Percentiles rank a stretch among this genome's conserved stretches.
phyloP scores from a whole-genome alignment of 805 yeast genomes.

The Scheffersomyces ergatensis region DNA sequence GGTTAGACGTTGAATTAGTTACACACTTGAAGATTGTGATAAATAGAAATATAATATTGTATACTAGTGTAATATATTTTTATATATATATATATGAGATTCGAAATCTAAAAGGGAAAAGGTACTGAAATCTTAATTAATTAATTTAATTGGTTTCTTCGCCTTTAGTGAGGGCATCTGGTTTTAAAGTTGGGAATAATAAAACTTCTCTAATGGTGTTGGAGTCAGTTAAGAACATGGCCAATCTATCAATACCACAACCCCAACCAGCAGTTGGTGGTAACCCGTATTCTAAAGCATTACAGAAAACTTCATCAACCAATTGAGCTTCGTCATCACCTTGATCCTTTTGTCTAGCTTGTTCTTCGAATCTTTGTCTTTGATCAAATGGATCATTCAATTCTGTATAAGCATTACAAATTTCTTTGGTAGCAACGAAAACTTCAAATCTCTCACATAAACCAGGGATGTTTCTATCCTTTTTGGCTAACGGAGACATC shows the following conservation, averaged over 20 bases:
- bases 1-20: conserved; percentile 10
- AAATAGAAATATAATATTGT: background rate
- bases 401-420: conserved; percentile 97
- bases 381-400: conserved; percentile 99
- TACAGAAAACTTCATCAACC: conserved; percentile 94
- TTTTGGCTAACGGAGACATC: conserved; percentile 99
- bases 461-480: conserved; percentile 89
- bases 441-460: conserved; percentile 98
- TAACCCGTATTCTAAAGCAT: conserved; percentile 95
- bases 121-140: too few species aligned
- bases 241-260: conserved; percentile 96
- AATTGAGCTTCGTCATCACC: conserved; percentile 99
- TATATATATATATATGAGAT: background rate
- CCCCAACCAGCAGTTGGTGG: conserved; percentile 99
- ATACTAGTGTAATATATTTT: background rate
- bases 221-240: conserved; percentile 96
- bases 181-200: conserved; percentile 98
- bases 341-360: conserved; percentile 96
- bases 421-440: conserved; percentile 97
- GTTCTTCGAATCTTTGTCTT: conserved; percentile 96
- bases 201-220: conserved; percentile 97
- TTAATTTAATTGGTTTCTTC: conserved; percentile 5
- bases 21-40: too few species aligned
- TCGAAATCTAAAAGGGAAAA: background rate
- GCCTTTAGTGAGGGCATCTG: conserved; percentile 56